These are phyloP conservation scores for Dendrobium chrysotoxum DNA, from an alignment of 106 monocot species.

Conservation along the genomic window DNA sequence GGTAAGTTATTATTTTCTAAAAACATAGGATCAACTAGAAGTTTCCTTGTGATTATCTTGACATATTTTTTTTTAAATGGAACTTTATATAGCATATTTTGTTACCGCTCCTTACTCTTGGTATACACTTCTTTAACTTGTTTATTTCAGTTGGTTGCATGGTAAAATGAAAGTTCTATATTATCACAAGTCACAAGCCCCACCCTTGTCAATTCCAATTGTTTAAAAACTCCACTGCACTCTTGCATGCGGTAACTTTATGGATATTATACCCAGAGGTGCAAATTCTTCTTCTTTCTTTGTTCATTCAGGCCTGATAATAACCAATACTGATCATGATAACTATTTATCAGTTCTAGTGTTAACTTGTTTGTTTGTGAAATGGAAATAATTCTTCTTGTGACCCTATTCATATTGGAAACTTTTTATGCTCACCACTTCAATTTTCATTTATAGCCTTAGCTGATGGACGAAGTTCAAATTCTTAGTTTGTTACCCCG, in stretches of 20 bases:
- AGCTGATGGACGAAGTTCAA: background rate
- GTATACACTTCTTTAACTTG: background rate
- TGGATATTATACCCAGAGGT: no score
- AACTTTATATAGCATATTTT: background rate
- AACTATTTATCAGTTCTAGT: no score
- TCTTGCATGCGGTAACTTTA: no score
- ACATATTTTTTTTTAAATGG: background rate
- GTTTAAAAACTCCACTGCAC: no score
- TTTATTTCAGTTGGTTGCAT: background rate
- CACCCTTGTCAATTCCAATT: no score
- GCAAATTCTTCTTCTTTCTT: no score
- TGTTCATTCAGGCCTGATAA: no score
- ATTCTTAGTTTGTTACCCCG: background rate
- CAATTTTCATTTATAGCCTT: background rate
- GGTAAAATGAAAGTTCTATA: background rate
- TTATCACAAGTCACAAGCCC: no score
- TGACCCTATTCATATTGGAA: background rate
- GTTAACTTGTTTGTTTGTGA: no score
- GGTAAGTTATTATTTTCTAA: slow-evolving; percentile 20
- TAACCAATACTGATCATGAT: no score
- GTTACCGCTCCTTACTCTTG: background rate
- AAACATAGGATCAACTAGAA: background rate
- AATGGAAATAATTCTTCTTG: background rate
- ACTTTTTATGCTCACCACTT: background rate
- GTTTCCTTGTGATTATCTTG: slow-evolving; percentile 1